phyloP scores from a whole-genome alignment of 495 filamentous ascomycete species.

The Aspergillus olivimuriae region DNA sequence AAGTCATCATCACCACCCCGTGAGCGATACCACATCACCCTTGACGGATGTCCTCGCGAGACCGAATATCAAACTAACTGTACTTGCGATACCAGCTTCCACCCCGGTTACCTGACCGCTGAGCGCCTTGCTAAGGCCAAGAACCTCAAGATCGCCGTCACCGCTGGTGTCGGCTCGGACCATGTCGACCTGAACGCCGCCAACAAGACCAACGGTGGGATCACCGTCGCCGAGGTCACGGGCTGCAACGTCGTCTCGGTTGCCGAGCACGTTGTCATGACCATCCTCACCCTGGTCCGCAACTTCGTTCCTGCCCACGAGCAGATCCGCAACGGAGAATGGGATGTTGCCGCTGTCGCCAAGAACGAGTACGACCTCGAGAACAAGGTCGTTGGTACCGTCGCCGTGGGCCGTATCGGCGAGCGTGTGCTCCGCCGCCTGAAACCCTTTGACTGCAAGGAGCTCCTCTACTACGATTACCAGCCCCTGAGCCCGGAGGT shows the following conservation, averaged over 20 bases:
- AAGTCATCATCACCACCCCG: slow-evolving; percentile 99
- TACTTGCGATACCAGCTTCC: slow-evolving; percentile 81
- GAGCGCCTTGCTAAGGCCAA: slow-evolving; percentile 96
- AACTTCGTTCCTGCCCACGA: slow-evolving; percentile 99
- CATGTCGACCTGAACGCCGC: slow-evolving; percentile 95
- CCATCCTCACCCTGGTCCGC: slow-evolving; percentile 90
- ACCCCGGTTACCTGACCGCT: slow-evolving; percentile 94
- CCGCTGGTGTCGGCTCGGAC: slow-evolving; percentile 95
- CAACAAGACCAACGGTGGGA: slow-evolving; percentile 96
- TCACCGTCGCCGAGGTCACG: slow-evolving; percentile 96
- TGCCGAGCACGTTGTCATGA: slow-evolving; percentile 96
- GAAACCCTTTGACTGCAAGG: slow-evolving; percentile 98
- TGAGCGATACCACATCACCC: slow-evolving; percentile 45
- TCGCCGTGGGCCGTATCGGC: slow-evolving; percentile 94
- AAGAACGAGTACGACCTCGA: slow-evolving; percentile 98
- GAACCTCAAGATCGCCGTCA: slow-evolving; percentile 96
- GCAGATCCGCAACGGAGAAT: slow-evolving; percentile 79
- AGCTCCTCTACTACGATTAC: slow-evolving; percentile 99
- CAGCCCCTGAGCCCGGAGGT: slow-evolving; percentile 81
- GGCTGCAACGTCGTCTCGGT: slow-evolving; percentile 90
- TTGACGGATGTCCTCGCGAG: too few relatives aligned
- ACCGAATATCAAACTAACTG: too few relatives aligned
- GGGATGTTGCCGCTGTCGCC: slow-evolving; percentile 91
- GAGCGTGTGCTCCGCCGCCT: slow-evolving; percentile 95
- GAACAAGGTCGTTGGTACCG: slow-evolving; percentile 95